Percentiles rank a stretch among this genome's conserved stretches.
Evolutionary conservation across 306 rosid genomes (phyloP).

Genomic region (Casuarina glauca): DNA sequence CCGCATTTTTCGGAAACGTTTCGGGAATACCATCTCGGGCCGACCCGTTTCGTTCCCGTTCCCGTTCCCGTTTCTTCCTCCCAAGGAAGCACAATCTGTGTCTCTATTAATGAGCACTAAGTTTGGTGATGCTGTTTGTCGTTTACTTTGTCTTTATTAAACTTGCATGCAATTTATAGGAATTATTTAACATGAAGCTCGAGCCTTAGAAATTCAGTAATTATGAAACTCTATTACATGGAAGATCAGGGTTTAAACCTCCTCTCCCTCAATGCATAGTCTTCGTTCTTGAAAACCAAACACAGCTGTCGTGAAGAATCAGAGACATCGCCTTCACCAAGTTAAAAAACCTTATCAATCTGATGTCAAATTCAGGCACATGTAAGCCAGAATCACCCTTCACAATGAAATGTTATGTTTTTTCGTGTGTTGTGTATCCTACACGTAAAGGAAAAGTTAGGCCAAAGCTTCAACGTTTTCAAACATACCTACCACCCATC

Average conservation of each 20-base stretch:
- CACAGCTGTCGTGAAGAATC: background rate
- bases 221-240: too few relatives aligned
- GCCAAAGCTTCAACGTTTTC: conserved; percentile 27
- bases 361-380: background rate
- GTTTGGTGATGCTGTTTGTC: background rate
- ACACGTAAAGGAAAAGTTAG: conserved; percentile 25
- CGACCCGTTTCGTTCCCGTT: background rate
- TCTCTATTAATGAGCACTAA: background rate
- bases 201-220: too few relatives aligned
- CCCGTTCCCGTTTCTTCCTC: background rate
- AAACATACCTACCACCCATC: conserved; percentile 11
- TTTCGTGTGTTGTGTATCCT: conserved; percentile 18
- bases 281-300: background rate
- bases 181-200: too few relatives aligned
- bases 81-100: background rate
- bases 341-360: background rate
- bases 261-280: too few relatives aligned
- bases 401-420: background rate
- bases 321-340: conserved; percentile 15
- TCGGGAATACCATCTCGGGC: conserved; percentile 30
- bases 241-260: too few relatives aligned
- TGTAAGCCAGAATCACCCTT: background rate
- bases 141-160: background rate
- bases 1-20: conserved; percentile 90
- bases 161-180: too few relatives aligned